Evolutionary conservation across 2,329 filamentous ascomycete species (phyloP).

Genomic region (Talaromyces sp.): DNA sequence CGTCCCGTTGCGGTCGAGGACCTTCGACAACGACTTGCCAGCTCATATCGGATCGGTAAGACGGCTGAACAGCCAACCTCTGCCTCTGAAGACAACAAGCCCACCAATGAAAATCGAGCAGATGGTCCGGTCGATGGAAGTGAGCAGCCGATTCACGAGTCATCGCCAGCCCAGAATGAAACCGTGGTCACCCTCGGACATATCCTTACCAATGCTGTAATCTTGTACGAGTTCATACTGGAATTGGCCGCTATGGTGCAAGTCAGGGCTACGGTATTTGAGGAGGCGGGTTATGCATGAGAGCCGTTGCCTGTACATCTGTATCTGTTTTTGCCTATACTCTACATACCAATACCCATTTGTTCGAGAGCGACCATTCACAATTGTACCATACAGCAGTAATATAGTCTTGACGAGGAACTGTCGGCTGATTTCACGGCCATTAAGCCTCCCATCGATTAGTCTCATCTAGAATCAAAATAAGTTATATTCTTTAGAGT

Average conservation of each 20-base stretch:
- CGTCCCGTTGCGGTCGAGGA: slow-evolving; percentile 11
- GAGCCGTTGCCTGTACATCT: not conserved
- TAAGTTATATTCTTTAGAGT: not conserved
- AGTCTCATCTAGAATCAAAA: not conserved
- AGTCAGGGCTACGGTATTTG: slow-evolving; percentile 70
- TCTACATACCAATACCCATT: not conserved
- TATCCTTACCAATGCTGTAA: slow-evolving; percentile 73
- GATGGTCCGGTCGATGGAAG: slow-evolving; percentile 16
- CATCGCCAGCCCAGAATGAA: not conserved
- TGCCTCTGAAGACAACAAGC: slow-evolving; percentile 12
- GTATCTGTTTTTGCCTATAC: not conserved
- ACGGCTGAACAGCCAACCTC: slow-evolving; percentile 1
- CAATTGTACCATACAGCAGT: not conserved
- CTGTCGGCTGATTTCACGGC: not conserved
- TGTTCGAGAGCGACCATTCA: not conserved
- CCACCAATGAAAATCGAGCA: not conserved
- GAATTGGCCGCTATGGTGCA: slow-evolving; percentile 74
- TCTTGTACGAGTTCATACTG: slow-evolving; percentile 75
- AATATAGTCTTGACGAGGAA: not conserved
- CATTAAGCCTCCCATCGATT: not conserved
- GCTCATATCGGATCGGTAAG: slow-evolving; percentile 27
- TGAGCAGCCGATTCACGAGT: slow-evolving; percentile 34
- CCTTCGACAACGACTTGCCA: slow-evolving; percentile 35
- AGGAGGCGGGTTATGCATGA: slow-evolving; percentile 63
- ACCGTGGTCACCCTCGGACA: slow-evolving; percentile 66